Base-by-base conservation (phyloP, 2,329 filamentous ascomycete genomes). In the Cladosporium cucumerinum region DNA sequence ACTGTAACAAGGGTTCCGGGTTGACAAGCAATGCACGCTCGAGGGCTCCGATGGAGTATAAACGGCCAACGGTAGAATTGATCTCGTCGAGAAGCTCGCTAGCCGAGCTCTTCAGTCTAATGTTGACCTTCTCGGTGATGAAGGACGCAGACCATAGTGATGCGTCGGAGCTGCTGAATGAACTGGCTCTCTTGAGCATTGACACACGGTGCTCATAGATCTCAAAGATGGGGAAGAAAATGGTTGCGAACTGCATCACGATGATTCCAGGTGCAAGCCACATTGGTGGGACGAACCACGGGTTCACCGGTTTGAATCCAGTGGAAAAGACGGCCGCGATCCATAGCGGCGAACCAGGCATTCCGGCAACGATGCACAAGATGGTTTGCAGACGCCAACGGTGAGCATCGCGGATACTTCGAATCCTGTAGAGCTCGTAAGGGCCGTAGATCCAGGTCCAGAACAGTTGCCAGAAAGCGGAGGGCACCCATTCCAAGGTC, bases 261-360 rank as follows among this genome's bases (percentile, higher is more conserved):
- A 86, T 80, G 70, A 90, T 86, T 26, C 86, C 87, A 5, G 87
- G 75, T 55, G 83, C 82, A 65, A 89, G 78, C 86, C 87, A 90
- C 73, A 87, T 83, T 2, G 86, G 84, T 58, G 87, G 86, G 16
- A 86, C 78, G 68, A 82, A 87, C 72, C 82, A 83, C 14, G 76
- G 71, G 72, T 88, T 87, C 62, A 72, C 68, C 3, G 67, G 67
- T 60, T 69, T 71, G 64, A 84, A 82, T 3, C 80, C 79, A 65
- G 85, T 82, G 16, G 86, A 77, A 63, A 85, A 87, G 26, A 87
- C 75, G 39, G 77, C 79, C 48, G 78, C 76, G 43, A 90, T 81
- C 87, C 87, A 90, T 78, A 90, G 82, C 0, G 88, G 88, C 10
- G 87, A 85, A 25, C 87, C 87, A 63, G 84, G 87, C 23, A 90